Evolutionary conservation across 305 asterid species (phyloP).

Genomic region (Fraxinus ornus): DNA sequence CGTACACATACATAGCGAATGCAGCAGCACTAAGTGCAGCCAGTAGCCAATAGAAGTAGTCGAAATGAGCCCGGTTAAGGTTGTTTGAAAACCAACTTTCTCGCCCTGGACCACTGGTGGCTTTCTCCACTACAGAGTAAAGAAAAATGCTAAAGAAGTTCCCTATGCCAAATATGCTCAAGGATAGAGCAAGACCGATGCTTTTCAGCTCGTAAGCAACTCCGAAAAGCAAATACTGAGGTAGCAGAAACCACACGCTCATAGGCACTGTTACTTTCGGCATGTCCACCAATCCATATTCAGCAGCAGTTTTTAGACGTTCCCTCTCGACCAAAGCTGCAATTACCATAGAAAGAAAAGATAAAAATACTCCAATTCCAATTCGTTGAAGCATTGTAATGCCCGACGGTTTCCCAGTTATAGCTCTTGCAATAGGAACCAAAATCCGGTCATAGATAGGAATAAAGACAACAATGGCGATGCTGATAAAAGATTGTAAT

Average conservation of each 20-base stretch:
- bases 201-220: conserved; percentile 27
- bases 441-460: background rate
- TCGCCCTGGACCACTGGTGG: conserved; percentile 19
- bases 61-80: conserved; percentile 28
- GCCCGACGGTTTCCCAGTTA: background rate
- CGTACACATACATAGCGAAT: background rate
- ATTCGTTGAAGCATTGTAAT: conserved; percentile 19
- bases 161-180: conserved; percentile 29
- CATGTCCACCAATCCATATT: conserved; percentile 22
- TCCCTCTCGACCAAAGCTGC: conserved; percentile 31
- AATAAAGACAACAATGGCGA: conserved; percentile 3
- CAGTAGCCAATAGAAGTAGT: conserved; percentile 30
- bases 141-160: conserved; percentile 28
- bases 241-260: conserved; percentile 32
- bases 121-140: conserved; percentile 19
- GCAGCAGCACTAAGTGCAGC: conserved; percentile 14
- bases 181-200: conserved; percentile 25
- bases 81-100: conserved; percentile 30
- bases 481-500: background rate
- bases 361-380: conserved; percentile 27
- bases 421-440: background rate
- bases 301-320: conserved; percentile 30
- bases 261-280: conserved; percentile 28
- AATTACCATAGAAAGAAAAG: conserved; percentile 15
- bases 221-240: conserved; percentile 31